A percentile compares a stretch with the other conserved stretches of the same genome.
phyloP scores from a whole-genome alignment of 2,329 filamentous ascomycete genomes.

The Trichoderma sp. region DNA sequence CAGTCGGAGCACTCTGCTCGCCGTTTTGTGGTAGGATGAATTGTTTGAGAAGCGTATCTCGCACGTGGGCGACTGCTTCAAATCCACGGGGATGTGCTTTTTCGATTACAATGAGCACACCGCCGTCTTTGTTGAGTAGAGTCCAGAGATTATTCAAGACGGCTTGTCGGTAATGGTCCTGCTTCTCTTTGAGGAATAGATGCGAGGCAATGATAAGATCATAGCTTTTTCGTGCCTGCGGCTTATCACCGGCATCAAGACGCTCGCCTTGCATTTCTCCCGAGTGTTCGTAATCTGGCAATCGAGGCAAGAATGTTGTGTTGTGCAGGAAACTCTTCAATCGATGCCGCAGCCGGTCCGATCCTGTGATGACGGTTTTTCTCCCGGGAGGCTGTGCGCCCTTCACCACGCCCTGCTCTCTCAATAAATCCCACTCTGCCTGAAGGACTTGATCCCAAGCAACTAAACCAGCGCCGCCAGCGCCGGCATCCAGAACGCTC shows the following conservation, averaged over 20 bases:
- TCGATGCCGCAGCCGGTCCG: conserved; percentile 73
- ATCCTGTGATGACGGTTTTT: conserved; percentile 79
- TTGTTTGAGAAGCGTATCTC: conserved; percentile 75
- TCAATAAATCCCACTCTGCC: conserved; percentile 79
- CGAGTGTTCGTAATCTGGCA: conserved; percentile 83
- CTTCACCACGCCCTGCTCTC: conserved; percentile 50
- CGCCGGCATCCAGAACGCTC: conserved; percentile 73
- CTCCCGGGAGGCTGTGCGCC: conserved; percentile 64
- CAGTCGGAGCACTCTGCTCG: conserved; percentile 38
- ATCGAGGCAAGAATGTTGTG: conserved; percentile 86
- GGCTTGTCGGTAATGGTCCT: conserved; percentile 76
- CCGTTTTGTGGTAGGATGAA: conserved; percentile 63
- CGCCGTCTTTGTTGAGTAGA: conserved; percentile 79
- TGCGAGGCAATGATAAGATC: conserved; percentile 92
- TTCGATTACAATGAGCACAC: conserved; percentile 84
- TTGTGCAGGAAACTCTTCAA: conserved; percentile 79
- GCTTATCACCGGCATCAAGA: conserved; percentile 60
- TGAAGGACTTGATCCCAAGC: conserved; percentile 79
- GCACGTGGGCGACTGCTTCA: conserved; percentile 84
- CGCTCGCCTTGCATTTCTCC: conserved; percentile 61
- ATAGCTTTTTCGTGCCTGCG: conserved; percentile 72
- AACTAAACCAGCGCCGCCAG: conserved; percentile 71
- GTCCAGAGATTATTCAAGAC: conserved; percentile 89
- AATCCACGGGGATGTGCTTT: conserved; percentile 92
- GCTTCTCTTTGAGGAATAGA: conserved; percentile 73